Evolutionary conservation across 2,329 filamentous ascomycete species (phyloP).

Genomic region (Escovopsis weberi): DNA sequence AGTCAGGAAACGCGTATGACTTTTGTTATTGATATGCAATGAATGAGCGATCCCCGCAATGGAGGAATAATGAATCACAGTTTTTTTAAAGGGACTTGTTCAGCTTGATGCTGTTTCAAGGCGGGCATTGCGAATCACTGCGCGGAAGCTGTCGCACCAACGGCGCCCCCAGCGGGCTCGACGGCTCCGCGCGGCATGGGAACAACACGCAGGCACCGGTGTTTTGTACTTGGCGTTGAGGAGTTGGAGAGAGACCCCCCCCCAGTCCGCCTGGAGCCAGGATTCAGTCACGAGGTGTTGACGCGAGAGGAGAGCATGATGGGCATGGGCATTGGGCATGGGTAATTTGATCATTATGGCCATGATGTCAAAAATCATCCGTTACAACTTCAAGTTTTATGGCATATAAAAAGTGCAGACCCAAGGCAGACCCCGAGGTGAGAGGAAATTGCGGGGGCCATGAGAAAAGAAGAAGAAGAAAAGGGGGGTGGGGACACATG

Average conservation of each 20-base stretch:
- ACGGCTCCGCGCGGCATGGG: not conserved
- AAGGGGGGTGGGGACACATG: too few relatives aligned
- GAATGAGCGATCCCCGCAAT: slow-evolving; percentile 1
- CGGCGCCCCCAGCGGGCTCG: too few relatives aligned
- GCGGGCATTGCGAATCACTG: not conserved
- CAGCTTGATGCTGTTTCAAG: too few relatives aligned
- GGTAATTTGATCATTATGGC: slow-evolving; percentile 3
- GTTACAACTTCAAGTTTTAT: slow-evolving; percentile 9
- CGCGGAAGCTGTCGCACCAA: too few relatives aligned
- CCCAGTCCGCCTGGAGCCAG: too few relatives aligned
- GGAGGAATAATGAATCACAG: not conserved
- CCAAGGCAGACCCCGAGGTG: slow-evolving; percentile 1
- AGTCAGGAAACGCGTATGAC: not conserved
- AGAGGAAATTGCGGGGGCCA: not conserved
- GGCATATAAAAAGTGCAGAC: slow-evolving; percentile 8
- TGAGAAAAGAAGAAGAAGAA: too few relatives aligned
- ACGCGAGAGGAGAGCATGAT: too few relatives aligned
- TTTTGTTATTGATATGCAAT: slow-evolving; percentile 1
- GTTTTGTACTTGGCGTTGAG: slow-evolving; percentile 8
- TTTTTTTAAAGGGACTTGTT: too few relatives aligned
- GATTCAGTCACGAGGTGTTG: too few relatives aligned
- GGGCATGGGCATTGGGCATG: not conserved
- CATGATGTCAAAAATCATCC: slow-evolving; percentile 7
- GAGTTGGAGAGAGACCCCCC: too few relatives aligned
- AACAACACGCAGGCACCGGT: slow-evolving; percentile 9